Evolutionary conservation across 192 early-diverging fungal species (phyloP).

Genomic region (Backusella tarrabulga): DNA sequence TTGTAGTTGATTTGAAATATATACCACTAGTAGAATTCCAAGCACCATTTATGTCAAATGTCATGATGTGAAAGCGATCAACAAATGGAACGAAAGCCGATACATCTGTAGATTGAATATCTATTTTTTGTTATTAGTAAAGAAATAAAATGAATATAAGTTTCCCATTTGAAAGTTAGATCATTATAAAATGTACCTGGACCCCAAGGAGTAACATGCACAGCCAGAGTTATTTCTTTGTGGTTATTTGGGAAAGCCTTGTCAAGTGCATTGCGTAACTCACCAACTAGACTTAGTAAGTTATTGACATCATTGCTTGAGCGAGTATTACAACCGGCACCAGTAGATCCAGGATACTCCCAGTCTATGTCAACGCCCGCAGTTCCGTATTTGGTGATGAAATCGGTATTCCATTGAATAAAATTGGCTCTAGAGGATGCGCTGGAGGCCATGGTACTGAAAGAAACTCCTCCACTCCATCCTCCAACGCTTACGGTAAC

Average conservation of each 20-base stretch:
- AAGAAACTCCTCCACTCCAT: conserved; percentile 63
- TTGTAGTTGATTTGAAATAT: neutral
- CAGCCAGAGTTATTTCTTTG: conserved; percentile 66
- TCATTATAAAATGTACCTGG: neutral
- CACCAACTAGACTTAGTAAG: conserved; percentile 55
- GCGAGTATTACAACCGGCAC: conserved; percentile 59
- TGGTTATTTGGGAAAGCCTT: conserved; percentile 27
- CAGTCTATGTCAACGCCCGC: conserved; percentile 74
- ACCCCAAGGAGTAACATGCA: conserved; percentile 61
- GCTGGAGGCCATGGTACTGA: conserved; percentile 52
- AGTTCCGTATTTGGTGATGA: conserved; percentile 48
- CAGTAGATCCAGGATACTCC: conserved; percentile 67
- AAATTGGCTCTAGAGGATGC: conserved; percentile 34
- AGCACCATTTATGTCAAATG: conserved; percentile 60
- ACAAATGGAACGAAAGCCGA: conserved; percentile 56
- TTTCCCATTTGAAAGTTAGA: neutral
- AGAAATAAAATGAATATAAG: neutral
- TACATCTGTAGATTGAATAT: conserved; percentile 45
- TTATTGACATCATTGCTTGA: conserved; percentile 58
- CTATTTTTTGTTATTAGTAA: neutral
- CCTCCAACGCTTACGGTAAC: conserved; percentile 66
- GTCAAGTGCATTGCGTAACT: conserved; percentile 51
- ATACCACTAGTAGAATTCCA: conserved; percentile 49
- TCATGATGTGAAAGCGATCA: conserved; percentile 68
- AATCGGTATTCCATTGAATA: conserved; percentile 47